Base-by-base conservation (phyloP, 805 yeast genomes). In the Zygosaccharomyces pseudorouxii region DNA sequence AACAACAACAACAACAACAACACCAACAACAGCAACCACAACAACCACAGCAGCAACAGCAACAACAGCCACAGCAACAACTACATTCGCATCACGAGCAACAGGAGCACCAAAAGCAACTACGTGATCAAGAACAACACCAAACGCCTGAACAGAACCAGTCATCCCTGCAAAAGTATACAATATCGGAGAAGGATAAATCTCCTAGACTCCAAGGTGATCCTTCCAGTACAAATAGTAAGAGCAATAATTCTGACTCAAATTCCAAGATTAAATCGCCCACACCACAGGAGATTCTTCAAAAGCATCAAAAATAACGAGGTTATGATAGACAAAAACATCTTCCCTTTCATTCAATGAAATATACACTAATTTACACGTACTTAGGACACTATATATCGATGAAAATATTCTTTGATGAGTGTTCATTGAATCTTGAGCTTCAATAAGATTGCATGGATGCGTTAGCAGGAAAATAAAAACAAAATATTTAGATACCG, bases 221-320 rank as follows among this genome's bases (percentile, higher is more conserved):
- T 22, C 30, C 41, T n/a, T 38, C 41, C 6, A 35, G 30, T 18
- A 29, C 44, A 5, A 49, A 42, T 29, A 38, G n/a, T 25, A 25
- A 25, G 28, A 41, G 11, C 14, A 14, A 4, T 33, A 36, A 42
- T 19, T 19, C 51, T 23, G 48, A 42, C 23, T 33, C 47, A 4
- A 54, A 41, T 33, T 33, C 41, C 16, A 59, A 59, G 48, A 53
- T 59, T 9, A 53, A 52, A 30, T 63, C 69, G 23, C 69, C 70
- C 3, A 62, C 69, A 2, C 65, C 68, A 9, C 64, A 55, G 46
- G 72, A 67, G 46, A 62, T 63, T 41, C 54, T 62, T 23, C 69
- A 64, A 50, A 55, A 64, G 22, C 54, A 58, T 28, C 72, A 69
- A 50, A 68, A 62, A 40, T 70, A 64, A 44, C 54, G 52, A 38